phyloP scores from a whole-genome alignment of 495 filamentous ascomycete genomes.

The Bombardia bombarda region DNA sequence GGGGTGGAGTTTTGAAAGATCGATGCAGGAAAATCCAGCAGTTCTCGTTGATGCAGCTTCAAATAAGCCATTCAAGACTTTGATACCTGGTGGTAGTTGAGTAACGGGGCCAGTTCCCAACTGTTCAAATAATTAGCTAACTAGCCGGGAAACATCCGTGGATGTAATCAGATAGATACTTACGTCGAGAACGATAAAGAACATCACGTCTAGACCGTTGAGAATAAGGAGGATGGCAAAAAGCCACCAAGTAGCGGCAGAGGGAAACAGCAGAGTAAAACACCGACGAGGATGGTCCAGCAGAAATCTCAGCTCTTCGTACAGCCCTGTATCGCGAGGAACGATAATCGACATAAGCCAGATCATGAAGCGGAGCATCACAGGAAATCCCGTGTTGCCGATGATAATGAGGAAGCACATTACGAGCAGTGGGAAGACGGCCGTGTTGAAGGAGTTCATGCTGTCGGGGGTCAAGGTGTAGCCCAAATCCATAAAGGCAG shows the following conservation, averaged over 20 bases:
- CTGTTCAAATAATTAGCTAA: no score
- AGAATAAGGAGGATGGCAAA: slow-evolving; percentile 76
- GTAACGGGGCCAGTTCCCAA: not conserved
- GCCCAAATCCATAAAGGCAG: slow-evolving; percentile 83
- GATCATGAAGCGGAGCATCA: slow-evolving; percentile 84
- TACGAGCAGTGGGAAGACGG: slow-evolving; percentile 64
- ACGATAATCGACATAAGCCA: slow-evolving; percentile 60
- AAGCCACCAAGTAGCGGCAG: slow-evolving; percentile 90
- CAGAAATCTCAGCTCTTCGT: slow-evolving; percentile 83
- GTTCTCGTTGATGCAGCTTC: slow-evolving; percentile 83
- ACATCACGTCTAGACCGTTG: slow-evolving; percentile 75
- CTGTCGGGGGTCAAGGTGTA: slow-evolving; percentile 87
- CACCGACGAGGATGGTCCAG: slow-evolving; percentile 91
- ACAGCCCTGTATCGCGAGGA: slow-evolving; percentile 54
- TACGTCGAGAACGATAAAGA: slow-evolving; percentile 86
- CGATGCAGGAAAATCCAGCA: slow-evolving; percentile 76
- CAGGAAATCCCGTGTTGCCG: slow-evolving; percentile 90
- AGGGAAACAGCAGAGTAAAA: slow-evolving; percentile 88
- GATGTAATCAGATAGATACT: no score
- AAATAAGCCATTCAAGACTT: slow-evolving; percentile 77
- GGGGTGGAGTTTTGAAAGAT: slow-evolving; percentile 70
- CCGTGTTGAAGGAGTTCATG: slow-evolving; percentile 77
- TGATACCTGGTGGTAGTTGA: slow-evolving; percentile 42
- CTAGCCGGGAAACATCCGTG: no score
- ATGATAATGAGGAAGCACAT: slow-evolving; percentile 78